Base-by-base conservation (phyloP, 2,329 filamentous ascomycete species). In the Biscogniauxia marginata region DNA sequence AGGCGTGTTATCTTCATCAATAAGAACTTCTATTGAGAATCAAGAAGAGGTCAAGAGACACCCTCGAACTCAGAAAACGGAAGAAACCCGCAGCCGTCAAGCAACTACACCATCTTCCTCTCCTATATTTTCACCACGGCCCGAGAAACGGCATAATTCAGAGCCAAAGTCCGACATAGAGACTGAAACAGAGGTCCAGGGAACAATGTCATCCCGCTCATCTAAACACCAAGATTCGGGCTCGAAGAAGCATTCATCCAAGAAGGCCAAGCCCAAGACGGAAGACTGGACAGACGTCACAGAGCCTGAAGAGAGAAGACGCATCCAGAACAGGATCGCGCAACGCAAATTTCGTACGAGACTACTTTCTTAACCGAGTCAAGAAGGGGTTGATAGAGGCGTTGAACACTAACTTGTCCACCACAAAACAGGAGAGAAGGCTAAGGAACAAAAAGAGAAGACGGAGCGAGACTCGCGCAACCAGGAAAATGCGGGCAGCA, bases 251-350 rank as follows among this genome's bases (percentile, higher is more conserved):
- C 65, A 70, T 45, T 70, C 68, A 47, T 70, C 76, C 4, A 74
- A 74, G 62, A 81, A 72, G 60, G 59, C 63, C n/a, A 69, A 66
- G 44, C 11, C 62, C n/a, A 63, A 79, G 61, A 75, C 75, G 2
- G 80, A 88, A 60, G 84, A 90, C 73, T 92, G 89, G 89, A 79
- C 82, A 23, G 81, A 86, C 0, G 80, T 91, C 46, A 83, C 82
- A 6, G 87, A 91, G 63, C 86, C 87, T 0, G 85, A 85, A 58
- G 86, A 90, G 74, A 80, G 89, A 67, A 79, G 89, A 60, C 85
- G 87, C 58, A 88, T 91, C 50, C 89, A 92, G 70, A 92, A 92
- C 69, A 83, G 87, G 53, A 82, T 91, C 58, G 88, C 88, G 1
- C 89, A 91, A 67, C 80, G 88, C 63, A 90, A 90, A 65, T 91